Evolutionary conservation across 139 green algal genomes (phyloP).

Genomic region (Volvox africanus): DNA sequence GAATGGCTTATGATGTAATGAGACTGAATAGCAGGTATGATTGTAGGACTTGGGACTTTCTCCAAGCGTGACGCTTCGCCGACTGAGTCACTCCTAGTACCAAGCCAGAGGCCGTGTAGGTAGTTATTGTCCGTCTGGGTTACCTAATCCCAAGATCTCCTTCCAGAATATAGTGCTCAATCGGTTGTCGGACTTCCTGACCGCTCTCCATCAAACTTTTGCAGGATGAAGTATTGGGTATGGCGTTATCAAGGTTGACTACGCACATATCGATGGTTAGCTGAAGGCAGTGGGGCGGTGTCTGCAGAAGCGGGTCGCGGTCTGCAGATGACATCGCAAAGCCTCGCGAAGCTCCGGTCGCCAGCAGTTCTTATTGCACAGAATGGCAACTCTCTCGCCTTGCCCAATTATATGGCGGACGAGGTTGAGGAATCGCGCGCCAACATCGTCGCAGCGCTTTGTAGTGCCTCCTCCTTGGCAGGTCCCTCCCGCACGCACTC

Average conservation of each 20-base stretch:
- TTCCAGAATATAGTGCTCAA: not conserved
- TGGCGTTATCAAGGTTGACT: too few relatives aligned
- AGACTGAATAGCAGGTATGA: not conserved
- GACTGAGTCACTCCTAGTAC: too few relatives aligned
- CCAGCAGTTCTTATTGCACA: slow-evolving; percentile 17
- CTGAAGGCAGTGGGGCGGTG: not conserved
- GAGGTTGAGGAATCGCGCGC: slow-evolving; percentile 24
- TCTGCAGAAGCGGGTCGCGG: not conserved
- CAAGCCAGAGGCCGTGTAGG: too few relatives aligned
- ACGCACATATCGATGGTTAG: not conserved
- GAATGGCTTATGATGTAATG: not conserved
- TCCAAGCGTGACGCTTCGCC: not conserved
- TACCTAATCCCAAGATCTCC: too few relatives aligned
- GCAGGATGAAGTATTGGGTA: not conserved
- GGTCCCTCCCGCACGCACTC: not conserved
- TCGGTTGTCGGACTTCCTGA: not conserved
- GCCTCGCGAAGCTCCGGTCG: slow-evolving; percentile 8
- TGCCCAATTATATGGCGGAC: slow-evolving; percentile 38
- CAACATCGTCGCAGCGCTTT: not conserved
- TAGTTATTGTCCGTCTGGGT: too few relatives aligned
- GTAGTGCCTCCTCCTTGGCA: not conserved
- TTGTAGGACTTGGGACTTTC: not conserved
- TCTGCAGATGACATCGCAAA: not conserved
- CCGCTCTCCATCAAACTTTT: not conserved
- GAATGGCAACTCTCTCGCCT: not conserved